A percentile compares a stretch with the other conserved stretches of the same genome.
These are phyloP conservation scores for Calonectria montana DNA, from an alignment of 2,329 filamentous ascomycete genomes.

Conservation along the genomic window DNA sequence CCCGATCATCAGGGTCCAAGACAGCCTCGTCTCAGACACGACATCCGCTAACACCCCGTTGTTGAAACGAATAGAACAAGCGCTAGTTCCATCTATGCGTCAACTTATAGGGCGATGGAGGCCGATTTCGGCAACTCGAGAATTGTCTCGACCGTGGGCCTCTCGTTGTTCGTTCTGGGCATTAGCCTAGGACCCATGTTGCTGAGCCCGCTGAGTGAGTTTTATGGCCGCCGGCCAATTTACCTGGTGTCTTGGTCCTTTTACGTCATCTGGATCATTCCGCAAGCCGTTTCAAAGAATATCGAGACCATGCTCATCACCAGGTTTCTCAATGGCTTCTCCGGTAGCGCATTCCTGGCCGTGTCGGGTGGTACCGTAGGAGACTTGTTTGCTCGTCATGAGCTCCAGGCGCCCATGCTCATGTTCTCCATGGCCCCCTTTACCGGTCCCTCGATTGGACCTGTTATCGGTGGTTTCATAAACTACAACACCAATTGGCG, in stretches of 20 bases:
- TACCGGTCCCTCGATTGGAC: conserved; percentile 69
- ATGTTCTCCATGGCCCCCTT: conserved; percentile 78
- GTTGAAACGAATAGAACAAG: conserved; percentile 71
- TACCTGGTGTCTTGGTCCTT: conserved; percentile 80
- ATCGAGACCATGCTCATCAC: conserved; percentile 82
- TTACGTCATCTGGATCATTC: conserved; percentile 84
- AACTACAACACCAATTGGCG: conserved; percentile 80
- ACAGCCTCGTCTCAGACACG: not conserved
- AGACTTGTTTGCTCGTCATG: conserved; percentile 76
- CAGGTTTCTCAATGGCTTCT: conserved; percentile 81
- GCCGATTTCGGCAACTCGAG: conserved; percentile 78
- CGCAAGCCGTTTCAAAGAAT: conserved; percentile 83
- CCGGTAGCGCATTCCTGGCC: conserved; percentile 75
- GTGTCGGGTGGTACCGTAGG: conserved; percentile 89
- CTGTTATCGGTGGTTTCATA: conserved; percentile 81
- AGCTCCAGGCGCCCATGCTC: conserved; percentile 86
- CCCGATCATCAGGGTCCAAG: not conserved
- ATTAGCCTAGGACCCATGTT: conserved; percentile 73
- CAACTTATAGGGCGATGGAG: conserved; percentile 82
- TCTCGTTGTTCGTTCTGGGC: conserved; percentile 86
- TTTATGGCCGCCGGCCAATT: conserved; percentile 85
- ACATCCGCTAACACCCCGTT: not conserved
- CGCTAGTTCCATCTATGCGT: conserved; percentile 89
- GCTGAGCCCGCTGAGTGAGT: conserved; percentile 74
- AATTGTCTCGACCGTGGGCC: conserved; percentile 80